Evolutionary conservation across 768 basidiomycete species (phyloP).

Genomic region (Fomitopsis serialis): DNA sequence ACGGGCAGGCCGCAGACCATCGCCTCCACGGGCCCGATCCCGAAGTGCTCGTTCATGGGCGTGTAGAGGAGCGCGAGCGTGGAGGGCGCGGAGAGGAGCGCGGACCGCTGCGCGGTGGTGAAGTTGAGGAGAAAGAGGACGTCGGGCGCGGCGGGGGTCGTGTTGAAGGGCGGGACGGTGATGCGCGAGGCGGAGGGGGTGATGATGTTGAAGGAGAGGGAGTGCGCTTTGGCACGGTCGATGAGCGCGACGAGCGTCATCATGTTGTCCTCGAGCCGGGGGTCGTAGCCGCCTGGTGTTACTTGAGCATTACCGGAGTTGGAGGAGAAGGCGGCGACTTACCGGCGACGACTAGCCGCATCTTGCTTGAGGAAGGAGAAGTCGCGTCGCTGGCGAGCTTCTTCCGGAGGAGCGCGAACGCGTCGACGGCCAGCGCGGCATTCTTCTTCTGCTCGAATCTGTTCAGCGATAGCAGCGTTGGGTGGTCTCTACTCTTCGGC

Average conservation of each 20-base stretch:
- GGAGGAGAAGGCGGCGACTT: constrained; percentile 7
- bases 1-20: constrained; percentile 92
- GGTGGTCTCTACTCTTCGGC: constrained; percentile 40
- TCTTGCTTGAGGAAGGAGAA: constrained; percentile 19
- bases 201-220: constrained; percentile 55
- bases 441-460: constrained; percentile 98
- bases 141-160: constrained; percentile 40
- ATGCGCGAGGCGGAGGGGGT: constrained; percentile 39
- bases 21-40: constrained; percentile 92
- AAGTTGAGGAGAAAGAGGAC: constrained; percentile 92
- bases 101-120: constrained; percentile 75
- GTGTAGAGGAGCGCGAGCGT: constrained; percentile 86
- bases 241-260: constrained; percentile 60
- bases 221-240: constrained; percentile 44
- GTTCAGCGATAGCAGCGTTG: constrained; percentile 84
- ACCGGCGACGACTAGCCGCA: constrained; percentile 82
- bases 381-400: constrained; percentile 11
- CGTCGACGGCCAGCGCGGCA: constrained; percentile 67
- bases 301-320: background rate
- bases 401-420: constrained; percentile 59
- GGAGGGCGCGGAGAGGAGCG: constrained; percentile 60
- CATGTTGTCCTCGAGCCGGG: constrained; percentile 80
- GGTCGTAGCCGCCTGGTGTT: constrained; percentile 79
- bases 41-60: constrained; percentile 94
- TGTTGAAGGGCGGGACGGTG: constrained; percentile 36